Percentiles rank a stretch among this genome's conserved stretches.
Evolutionary conservation across 768 basidiomycete genomes (phyloP).

Genomic region (Russula griseocarnosa): DNA sequence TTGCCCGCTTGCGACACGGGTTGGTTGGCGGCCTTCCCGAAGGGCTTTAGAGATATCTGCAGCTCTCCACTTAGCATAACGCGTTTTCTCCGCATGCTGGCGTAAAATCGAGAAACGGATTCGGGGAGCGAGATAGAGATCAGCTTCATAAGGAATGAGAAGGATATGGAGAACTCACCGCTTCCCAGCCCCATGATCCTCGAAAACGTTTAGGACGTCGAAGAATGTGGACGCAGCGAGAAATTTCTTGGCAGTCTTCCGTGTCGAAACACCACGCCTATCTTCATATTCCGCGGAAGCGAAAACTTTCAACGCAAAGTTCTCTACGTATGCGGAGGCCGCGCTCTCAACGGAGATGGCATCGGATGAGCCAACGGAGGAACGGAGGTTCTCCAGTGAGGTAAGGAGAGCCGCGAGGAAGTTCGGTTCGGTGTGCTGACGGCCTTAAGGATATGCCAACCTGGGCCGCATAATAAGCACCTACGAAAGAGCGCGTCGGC

Average conservation of each 20-base stretch:
- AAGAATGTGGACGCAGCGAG: slow-evolving; percentile 93
- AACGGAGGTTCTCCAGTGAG: slow-evolving; percentile 77
- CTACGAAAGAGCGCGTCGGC: slow-evolving; percentile 40
- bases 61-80: slow-evolving; percentile 97
- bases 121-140: background rate
- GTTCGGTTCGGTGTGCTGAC: slow-evolving; percentile 60
- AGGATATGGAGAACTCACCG: slow-evolving; percentile 12
- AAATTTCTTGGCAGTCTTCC: slow-evolving; percentile 93
- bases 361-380: slow-evolving; percentile 66
- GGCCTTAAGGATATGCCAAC: slow-evolving; percentile 73
- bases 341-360: slow-evolving; percentile 79
- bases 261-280: slow-evolving; percentile 66
- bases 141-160: background rate
- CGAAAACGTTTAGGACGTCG: slow-evolving; percentile 77
- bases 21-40: slow-evolving; percentile 85
- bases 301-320: slow-evolving; percentile 93
- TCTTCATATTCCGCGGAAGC: slow-evolving; percentile 87
- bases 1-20: slow-evolving; percentile 63
- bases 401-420: slow-evolving; percentile 73
- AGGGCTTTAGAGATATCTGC: slow-evolving; percentile 91
- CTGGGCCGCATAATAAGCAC: slow-evolving; percentile 89
- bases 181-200: slow-evolving; percentile 27
- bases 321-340: slow-evolving; percentile 87
- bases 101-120: slow-evolving; percentile 3
- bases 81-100: slow-evolving; percentile 82